Conservation (phyloP, 345 rosid genomes). For the Nephelium lappaceum region DNA sequence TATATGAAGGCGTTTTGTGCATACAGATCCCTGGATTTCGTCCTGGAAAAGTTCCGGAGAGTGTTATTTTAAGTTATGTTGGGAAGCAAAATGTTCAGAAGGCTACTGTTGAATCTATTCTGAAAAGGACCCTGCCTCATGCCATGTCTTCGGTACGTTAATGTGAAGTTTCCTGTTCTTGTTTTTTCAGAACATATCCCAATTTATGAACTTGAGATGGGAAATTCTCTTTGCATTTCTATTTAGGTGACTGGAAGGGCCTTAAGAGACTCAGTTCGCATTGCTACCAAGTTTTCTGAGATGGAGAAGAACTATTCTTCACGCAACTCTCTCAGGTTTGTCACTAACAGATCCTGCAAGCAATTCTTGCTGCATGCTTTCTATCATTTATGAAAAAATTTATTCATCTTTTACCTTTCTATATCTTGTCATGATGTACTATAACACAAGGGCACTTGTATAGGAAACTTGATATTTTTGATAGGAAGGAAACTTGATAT, state of each 20-base stretch:
- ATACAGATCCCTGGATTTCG: slow-evolving; percentile 87
- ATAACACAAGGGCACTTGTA: not conserved
- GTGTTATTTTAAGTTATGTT: slow-evolving; percentile 64
- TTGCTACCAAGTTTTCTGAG: slow-evolving; percentile 73
- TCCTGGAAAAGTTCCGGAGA: slow-evolving; percentile 79
- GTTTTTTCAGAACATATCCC: not conserved
- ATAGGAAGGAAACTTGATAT: not conserved
- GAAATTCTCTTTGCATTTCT: slow-evolving; percentile 6
- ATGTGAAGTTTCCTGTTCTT: slow-evolving; percentile 1
- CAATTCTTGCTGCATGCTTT: slow-evolving; percentile 3
- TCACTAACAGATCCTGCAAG: slow-evolving; percentile 5
- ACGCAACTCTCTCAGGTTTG: slow-evolving; percentile 62
- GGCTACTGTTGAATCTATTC: slow-evolving; percentile 84
- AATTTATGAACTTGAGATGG: not conserved
- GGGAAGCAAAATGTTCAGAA: slow-evolving; percentile 69
- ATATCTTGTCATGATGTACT: not conserved
- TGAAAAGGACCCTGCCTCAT: slow-evolving; percentile 96
- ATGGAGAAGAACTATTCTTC: slow-evolving; percentile 74
- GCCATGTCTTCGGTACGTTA: slow-evolving; percentile 77
- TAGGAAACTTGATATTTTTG: not conserved
- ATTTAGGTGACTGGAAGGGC: slow-evolving; percentile 82
- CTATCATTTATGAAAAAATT: not conserved
- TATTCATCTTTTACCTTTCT: not conserved
- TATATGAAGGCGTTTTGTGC: not conserved
- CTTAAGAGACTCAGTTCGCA: slow-evolving; percentile 81